Evolutionary conservation across 805 yeast species (phyloP).

Genomic region (Saturnispora mendoncae): DNA sequence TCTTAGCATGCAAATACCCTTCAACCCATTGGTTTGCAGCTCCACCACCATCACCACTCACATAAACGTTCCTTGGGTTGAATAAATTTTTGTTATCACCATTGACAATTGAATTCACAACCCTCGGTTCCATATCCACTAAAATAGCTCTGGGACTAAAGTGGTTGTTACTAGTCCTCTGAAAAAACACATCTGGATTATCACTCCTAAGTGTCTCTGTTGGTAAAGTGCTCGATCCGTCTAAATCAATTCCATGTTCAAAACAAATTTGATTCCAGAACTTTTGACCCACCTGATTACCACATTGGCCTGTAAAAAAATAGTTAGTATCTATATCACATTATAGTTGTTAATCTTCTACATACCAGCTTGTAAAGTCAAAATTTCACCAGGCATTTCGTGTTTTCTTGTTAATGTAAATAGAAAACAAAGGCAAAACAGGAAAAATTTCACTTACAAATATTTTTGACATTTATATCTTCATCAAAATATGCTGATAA

Average conservation of each 20-base stretch:
- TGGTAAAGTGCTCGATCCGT: conserved; percentile 24
- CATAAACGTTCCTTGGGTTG: conserved; percentile 74
- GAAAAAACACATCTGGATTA: conserved; percentile 77
- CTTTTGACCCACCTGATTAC: conserved; percentile 88
- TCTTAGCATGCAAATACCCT: conserved; percentile 71
- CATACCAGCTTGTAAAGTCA: conserved; percentile 56
- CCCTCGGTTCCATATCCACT: conserved; percentile 86
- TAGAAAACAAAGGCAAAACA: neutral
- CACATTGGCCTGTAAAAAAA: conserved; percentile 67
- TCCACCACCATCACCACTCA: conserved; percentile 76
- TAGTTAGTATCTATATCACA: conserved; percentile 10
- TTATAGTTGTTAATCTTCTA: neutral
- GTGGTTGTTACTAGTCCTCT: conserved; percentile 54
- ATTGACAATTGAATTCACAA: conserved; percentile 48
- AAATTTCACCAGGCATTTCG: conserved; percentile 50
- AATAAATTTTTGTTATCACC: conserved; percentile 38
- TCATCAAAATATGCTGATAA: neutral
- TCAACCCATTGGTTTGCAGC: conserved; percentile 96
- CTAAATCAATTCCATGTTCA: conserved; percentile 65
- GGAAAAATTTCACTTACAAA: neutral
- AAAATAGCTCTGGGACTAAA: conserved; percentile 85
- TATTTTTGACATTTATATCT: neutral
- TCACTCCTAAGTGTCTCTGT: conserved; percentile 41
- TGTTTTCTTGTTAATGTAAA: neutral
- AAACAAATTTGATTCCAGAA: conserved; percentile 85